Conservation (phyloP, 768 basidiomycete genomes). For the Asterophora lycoperdoides region DNA sequence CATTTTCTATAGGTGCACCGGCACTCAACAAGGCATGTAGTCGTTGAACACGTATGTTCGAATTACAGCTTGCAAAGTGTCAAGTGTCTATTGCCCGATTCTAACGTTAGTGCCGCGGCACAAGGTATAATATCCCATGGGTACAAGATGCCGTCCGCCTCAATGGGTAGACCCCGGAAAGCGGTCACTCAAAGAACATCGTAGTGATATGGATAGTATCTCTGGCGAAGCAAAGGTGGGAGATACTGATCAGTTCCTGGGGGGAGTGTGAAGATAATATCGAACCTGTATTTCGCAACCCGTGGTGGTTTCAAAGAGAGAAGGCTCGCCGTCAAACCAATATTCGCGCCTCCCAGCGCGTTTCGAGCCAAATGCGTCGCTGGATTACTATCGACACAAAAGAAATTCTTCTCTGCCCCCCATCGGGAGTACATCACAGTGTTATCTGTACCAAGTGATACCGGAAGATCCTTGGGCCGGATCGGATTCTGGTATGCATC, state of each 20-base stretch:
- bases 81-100: no score
- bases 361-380: slow-evolving; percentile 46
- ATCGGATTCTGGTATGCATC: slow-evolving; percentile 4
- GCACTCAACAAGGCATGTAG: no score
- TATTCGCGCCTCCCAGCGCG: slow-evolving; percentile 45
- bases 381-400: slow-evolving; percentile 38
- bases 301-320: slow-evolving; percentile 32
- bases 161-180: background rate
- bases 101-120: background rate
- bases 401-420: slow-evolving; percentile 35
- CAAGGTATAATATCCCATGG: background rate
- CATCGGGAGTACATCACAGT: slow-evolving; percentile 35
- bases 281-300: slow-evolving; percentile 31
- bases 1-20: no score
- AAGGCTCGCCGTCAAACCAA: slow-evolving; percentile 34
- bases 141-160: background rate
- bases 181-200: slow-evolving; percentile 9
- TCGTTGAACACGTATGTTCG: no score
- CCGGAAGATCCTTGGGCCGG: slow-evolving; percentile 25
- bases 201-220: slow-evolving; percentile 8
- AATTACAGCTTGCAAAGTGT: no score
- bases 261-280: background rate
- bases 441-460: slow-evolving; percentile 24
- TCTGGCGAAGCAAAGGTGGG: background rate
- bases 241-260: background rate